A percentile compares a stretch with the other conserved stretches of the same genome.
Evolutionary conservation across 1,139 yeast species (phyloP).

Genomic region (Eremothecium sinecaudum): DNA sequence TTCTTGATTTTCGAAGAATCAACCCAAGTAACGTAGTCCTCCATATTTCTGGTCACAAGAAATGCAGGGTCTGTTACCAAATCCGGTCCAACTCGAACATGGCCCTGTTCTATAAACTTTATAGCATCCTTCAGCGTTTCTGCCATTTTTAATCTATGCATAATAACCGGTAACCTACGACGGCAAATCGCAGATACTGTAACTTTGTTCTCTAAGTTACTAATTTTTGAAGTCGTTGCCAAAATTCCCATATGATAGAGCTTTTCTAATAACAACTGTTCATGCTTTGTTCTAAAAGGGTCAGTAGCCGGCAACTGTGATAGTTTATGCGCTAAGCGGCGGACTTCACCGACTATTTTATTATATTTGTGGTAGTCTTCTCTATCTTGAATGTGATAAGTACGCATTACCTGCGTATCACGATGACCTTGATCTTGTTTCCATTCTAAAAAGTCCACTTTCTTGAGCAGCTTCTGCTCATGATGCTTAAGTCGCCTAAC

Average conservation of each 20-base stretch:
- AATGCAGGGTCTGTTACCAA: constrained; percentile 94
- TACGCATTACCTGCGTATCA: constrained; percentile 90
- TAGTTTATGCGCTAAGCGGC: constrained; percentile 77
- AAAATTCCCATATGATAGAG: constrained; percentile 81
- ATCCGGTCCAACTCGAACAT: constrained; percentile 94
- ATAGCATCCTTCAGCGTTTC: constrained; percentile 83
- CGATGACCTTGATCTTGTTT: constrained; percentile 93
- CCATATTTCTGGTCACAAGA: constrained; percentile 83
- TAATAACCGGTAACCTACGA: constrained; percentile 85
- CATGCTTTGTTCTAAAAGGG: constrained; percentile 79
- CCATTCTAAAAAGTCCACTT: constrained; percentile 96
- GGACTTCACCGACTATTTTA: constrained; percentile 79
- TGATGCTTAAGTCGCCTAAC: constrained; percentile 89
- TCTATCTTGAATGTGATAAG: constrained; percentile 86
- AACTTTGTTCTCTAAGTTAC: constrained; percentile 82
- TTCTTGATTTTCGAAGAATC: constrained; percentile 88
- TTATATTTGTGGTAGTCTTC: constrained; percentile 94
- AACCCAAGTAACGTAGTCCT: constrained; percentile 96
- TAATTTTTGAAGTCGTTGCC: constrained; percentile 78
- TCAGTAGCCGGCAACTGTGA: constrained; percentile 80
- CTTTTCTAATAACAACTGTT: constrained; percentile 75
- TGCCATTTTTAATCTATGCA: constrained; percentile 94
- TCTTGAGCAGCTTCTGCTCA: constrained; percentile 87
- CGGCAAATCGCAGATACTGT: constrained; percentile 90
- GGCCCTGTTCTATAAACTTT: constrained; percentile 91